Conservation (phyloP, 495 filamentous ascomycete genomes). For the Cryomyces minteri region DNA sequence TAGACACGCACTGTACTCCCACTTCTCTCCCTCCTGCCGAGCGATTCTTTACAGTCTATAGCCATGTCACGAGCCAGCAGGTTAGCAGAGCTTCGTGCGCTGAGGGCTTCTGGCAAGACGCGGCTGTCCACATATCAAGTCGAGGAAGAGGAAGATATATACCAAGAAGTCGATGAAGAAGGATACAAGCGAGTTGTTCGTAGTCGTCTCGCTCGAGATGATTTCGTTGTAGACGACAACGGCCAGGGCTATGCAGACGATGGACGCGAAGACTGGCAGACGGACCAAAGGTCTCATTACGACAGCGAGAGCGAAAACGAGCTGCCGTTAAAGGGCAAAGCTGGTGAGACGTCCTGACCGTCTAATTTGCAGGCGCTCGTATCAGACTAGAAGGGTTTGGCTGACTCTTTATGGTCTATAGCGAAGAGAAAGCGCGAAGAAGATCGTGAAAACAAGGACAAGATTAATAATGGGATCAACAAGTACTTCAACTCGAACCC, state of each 20-base stretch:
- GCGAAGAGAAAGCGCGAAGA: slow-evolving; percentile 83
- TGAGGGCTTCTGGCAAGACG: slow-evolving; percentile 81
- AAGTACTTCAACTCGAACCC: slow-evolving; percentile 80
- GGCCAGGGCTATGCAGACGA: slow-evolving; percentile 66
- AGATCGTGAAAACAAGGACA: slow-evolving; percentile 58
- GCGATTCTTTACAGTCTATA: slow-evolving; percentile 3
- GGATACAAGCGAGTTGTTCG: slow-evolving; percentile 92
- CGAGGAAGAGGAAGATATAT: slow-evolving; percentile 65
- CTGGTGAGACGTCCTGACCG: slow-evolving; percentile 19
- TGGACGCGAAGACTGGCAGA: slow-evolving; percentile 91
- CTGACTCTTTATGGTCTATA: slow-evolving; percentile 12
- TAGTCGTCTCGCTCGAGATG: slow-evolving; percentile 75
- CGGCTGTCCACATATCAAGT: slow-evolving; percentile 77
- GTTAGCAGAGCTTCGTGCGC: slow-evolving; percentile 63
- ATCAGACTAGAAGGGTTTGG: neutral
- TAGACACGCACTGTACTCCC: too few relatives aligned
- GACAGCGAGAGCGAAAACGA: slow-evolving; percentile 55
- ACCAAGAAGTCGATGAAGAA: slow-evolving; percentile 94
- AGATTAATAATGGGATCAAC: slow-evolving; percentile 76
- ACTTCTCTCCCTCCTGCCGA: too few relatives aligned
- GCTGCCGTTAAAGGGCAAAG: slow-evolving; percentile 43
- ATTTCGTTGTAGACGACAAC: slow-evolving; percentile 64
- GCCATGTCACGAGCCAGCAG: slow-evolving; percentile 16
- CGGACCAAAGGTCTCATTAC: slow-evolving; percentile 37
- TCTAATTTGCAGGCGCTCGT: neutral